Percentiles rank a stretch among this genome's conserved stretches.
phyloP scores from a whole-genome alignment of 495 filamentous ascomycete species.

The Penicillium roqueforti region DNA sequence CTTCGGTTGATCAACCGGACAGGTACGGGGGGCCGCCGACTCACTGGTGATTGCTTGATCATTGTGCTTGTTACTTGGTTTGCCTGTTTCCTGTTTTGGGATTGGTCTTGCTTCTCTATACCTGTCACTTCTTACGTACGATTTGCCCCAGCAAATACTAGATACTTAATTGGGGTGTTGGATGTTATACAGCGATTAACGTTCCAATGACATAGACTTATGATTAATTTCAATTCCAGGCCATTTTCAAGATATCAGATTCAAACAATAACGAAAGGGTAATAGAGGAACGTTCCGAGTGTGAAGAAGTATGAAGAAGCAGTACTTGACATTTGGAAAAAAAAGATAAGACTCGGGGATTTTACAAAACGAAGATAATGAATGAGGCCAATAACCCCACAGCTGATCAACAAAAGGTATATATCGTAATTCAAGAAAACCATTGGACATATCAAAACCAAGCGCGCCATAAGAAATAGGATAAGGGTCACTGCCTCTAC shows the following conservation, averaged over 20 bases:
- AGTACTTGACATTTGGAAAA: not conserved
- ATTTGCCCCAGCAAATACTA: not conserved
- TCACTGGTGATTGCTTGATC: constrained; percentile 5
- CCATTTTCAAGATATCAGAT: not conserved
- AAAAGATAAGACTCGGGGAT: not conserved
- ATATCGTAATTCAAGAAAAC: not conserved
- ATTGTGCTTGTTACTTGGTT: not conserved
- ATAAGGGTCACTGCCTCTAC: no score
- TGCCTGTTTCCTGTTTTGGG: not conserved
- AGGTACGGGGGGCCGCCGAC: constrained; percentile 7
- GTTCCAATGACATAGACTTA: not conserved
- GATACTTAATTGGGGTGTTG: not conserved
- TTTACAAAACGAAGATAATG: not conserved
- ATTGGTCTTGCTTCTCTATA: not conserved
- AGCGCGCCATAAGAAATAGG: not conserved
- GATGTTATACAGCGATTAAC: not conserved
- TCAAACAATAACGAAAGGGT: not conserved
- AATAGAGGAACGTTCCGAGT: not conserved
- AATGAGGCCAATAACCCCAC: not conserved
- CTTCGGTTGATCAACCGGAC: constrained; percentile 14
- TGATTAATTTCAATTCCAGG: not conserved
- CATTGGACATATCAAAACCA: not conserved
- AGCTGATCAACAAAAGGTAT: constrained; percentile 1
- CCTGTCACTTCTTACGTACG: not conserved
- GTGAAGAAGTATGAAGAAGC: not conserved